phyloP scores from a whole-genome alignment of 139 green algal genomes.

The Chlamydomonas sp. region DNA sequence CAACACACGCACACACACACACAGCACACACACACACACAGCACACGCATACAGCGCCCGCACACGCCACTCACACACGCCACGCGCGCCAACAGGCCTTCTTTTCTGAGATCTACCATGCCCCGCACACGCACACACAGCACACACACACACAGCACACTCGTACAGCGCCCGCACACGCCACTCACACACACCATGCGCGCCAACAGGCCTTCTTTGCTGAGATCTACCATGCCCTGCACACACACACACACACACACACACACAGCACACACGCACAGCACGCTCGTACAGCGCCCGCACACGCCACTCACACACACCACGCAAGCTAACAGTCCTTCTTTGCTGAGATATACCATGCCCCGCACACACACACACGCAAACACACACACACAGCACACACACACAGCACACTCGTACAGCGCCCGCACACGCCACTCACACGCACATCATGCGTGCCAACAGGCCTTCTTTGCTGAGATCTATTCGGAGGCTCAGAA shows the following conservation, averaged over 20 bases:
- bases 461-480: conserved; percentile 73
- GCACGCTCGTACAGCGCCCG: too few species aligned
- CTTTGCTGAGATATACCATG: too few species aligned
- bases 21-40: not conserved
- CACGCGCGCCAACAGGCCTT: not conserved
- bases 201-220: too few species aligned
- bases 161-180: too few species aligned
- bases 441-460: not conserved
- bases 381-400: not conserved
- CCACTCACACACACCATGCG: too few species aligned
- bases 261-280: too few species aligned
- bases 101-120: too few species aligned
- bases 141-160: too few species aligned
- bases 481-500: conserved; percentile 67
- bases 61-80: not conserved
- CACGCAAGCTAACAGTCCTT: not conserved
- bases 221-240: too few species aligned
- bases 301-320: not conserved
- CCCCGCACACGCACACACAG: too few species aligned
- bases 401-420: not conserved
- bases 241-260: too few species aligned
- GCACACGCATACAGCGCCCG: not conserved
- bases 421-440: not conserved
- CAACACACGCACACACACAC: too few species aligned
- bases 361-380: not conserved